Conservation (phyloP, 2,329 filamentous ascomycete species). For the Emergomyces pasteurianus region DNA sequence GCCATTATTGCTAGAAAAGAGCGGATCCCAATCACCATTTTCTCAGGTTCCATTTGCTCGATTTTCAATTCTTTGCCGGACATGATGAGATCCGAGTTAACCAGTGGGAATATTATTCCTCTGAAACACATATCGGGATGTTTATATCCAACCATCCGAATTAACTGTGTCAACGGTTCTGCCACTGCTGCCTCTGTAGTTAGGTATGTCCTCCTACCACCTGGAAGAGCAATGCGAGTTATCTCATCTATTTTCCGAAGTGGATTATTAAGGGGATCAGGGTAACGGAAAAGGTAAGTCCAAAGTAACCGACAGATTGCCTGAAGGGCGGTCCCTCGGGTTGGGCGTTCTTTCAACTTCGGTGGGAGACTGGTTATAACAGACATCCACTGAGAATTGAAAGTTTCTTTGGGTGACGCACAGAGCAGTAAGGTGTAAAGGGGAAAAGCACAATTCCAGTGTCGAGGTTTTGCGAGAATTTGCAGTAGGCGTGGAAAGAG, state of each 20-base stretch:
- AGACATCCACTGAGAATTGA: slow-evolving; percentile 76
- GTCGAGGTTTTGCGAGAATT: slow-evolving; percentile 80
- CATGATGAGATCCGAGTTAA: slow-evolving; percentile 82
- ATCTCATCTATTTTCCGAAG: slow-evolving; percentile 81
- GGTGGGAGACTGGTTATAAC: slow-evolving; percentile 65
- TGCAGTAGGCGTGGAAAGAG: slow-evolving; percentile 68
- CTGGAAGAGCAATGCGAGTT: slow-evolving; percentile 68
- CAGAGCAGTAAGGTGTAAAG: slow-evolving; percentile 79
- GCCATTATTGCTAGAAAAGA: slow-evolving; percentile 88
- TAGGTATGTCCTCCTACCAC: slow-evolving; percentile 66
- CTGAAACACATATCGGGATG: slow-evolving; percentile 89
- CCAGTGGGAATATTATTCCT: slow-evolving; percentile 83
- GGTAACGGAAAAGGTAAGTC: slow-evolving; percentile 83
- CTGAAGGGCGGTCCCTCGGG: slow-evolving; percentile 69
- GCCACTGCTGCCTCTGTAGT: slow-evolving; percentile 74
- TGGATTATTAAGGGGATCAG: slow-evolving; percentile 56
- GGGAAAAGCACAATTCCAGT: slow-evolving; percentile 84
- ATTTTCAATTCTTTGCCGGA: slow-evolving; percentile 68
- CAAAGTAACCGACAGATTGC: slow-evolving; percentile 83
- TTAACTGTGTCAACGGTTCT: slow-evolving; percentile 84
- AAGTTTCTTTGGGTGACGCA: slow-evolving; percentile 72
- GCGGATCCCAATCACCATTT: slow-evolving; percentile 92
- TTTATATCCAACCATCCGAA: slow-evolving; percentile 87
- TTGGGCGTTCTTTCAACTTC: slow-evolving; percentile 71
- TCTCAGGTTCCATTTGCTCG: slow-evolving; percentile 88